Evolutionary conservation across 2,329 filamentous ascomycete species (phyloP).

Genomic region (Plenodomus lindquistii): DNA sequence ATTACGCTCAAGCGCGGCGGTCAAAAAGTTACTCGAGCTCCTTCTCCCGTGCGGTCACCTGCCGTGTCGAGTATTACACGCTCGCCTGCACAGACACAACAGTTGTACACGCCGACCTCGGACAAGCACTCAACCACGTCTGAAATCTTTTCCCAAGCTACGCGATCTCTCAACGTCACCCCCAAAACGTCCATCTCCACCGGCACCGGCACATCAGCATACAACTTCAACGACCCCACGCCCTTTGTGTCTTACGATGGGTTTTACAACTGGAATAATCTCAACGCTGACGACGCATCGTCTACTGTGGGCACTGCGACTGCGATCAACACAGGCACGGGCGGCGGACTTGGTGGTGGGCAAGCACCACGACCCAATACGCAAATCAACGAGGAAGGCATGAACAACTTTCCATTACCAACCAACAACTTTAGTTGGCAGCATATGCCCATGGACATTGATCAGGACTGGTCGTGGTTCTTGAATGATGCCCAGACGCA

Average conservation of each 20-base stretch:
- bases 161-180: conserved; percentile 14
- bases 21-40: conserved; percentile 10
- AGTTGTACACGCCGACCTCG: conserved; percentile 17
- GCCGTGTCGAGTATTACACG: conserved; percentile 1
- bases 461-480: conserved; percentile 49
- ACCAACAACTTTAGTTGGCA: conserved; percentile 45
- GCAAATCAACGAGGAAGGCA: conserved; percentile 36
- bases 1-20: conserved; percentile 42
- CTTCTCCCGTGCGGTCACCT: conserved; percentile 1
- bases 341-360: not conserved
- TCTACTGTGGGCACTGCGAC: conserved; percentile 1
- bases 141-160: conserved; percentile 15
- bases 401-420: conserved; percentile 37
- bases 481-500: conserved; percentile 35
- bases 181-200: conserved; percentile 18
- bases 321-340: not conserved
- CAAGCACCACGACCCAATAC: conserved; percentile 9
- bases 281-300: conserved; percentile 19
- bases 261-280: conserved; percentile 43
- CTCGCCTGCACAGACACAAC: conserved; percentile 4
- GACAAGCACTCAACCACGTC: conserved; percentile 11
- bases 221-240: conserved; percentile 20
- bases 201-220: conserved; percentile 10
- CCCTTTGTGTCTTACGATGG: conserved; percentile 46
- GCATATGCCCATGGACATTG: conserved; percentile 47